Base-by-base conservation (phyloP, 2,329 filamentous ascomycete genomes). In the Metarhizium sp. region DNA sequence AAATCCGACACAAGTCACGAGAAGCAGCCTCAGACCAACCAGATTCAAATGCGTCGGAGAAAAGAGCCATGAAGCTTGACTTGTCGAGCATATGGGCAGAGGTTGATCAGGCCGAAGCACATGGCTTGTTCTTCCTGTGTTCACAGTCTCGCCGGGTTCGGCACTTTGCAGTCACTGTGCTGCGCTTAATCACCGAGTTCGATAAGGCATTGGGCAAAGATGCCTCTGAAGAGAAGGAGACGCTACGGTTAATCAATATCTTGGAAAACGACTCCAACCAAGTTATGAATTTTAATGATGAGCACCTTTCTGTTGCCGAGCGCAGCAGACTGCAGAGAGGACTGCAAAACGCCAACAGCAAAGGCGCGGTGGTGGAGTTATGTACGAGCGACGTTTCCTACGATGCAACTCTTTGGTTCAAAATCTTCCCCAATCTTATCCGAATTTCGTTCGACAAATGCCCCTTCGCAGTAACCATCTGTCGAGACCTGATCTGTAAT, bases 301-400 rank as follows among this genome's bases (percentile, higher is more conserved):
- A 97, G 64, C 86, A 92, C 55, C 78, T 97, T 4, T 92, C 92
- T 0, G 85, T 97, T 42, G 92, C 92, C 1, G 95, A 99, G 71
- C 82, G 92, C 57, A 99, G 91, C 71, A 85, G 94, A 50, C 75
- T 99, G 43, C 92, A 97, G 65, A 86, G 94, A 59, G 92, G 92
- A 8, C 86, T 96, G 69, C 86, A 91, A 62, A 90, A 87, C 66
- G 89, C 85, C 65, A 90, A 90, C 62, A 85, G 86, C 49, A 86
- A 92, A 63, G 92, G 90, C 59, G 92, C 90, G 2, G 75, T 99
- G 18, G 88, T 97, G 38, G 92, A 97, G 67, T 81, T 99, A 29
- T 97, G 94, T 71, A 92, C 90, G 62, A 97, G 94, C 71, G 94
- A 97, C 62, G 85, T 94, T 30, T 90, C 91, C 0, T 96, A 97